Conservation (phyloP, 2,329 filamentous ascomycete genomes). For the Botrytis sinoallii region DNA sequence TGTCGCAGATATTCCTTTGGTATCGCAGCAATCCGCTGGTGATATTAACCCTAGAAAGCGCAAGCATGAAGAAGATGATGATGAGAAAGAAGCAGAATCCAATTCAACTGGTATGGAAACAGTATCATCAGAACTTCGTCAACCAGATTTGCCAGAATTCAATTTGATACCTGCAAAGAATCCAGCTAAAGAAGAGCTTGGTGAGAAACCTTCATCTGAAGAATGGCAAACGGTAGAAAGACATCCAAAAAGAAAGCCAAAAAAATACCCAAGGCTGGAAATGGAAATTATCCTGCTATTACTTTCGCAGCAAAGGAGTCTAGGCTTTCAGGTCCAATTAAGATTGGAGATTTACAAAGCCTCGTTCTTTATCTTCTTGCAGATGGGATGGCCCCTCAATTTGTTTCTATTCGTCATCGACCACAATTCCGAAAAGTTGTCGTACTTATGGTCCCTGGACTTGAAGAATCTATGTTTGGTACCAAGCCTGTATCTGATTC, state of each 20-base stretch:
- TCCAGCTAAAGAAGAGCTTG: conserved; percentile 24
- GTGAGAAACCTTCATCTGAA: conserved; percentile 7
- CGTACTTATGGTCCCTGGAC: conserved; percentile 83
- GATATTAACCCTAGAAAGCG: conserved; percentile 33
- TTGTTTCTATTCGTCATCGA: conserved; percentile 61
- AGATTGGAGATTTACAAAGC: conserved; percentile 60
- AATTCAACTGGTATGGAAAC: conserved; percentile 27
- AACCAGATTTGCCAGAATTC: conserved; percentile 37
- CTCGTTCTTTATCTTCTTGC: conserved; percentile 65
- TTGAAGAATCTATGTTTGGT: conserved; percentile 89
- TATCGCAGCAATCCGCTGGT: conserved; percentile 37
- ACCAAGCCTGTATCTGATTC: conserved; percentile 37
- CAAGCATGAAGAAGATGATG: conserved; percentile 30
- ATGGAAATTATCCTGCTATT: conserved; percentile 58
- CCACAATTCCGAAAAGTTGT: conserved; percentile 75
- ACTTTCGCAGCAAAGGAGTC: conserved; percentile 51
- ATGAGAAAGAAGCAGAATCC: conserved; percentile 8
- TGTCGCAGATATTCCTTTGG: conserved; percentile 6
- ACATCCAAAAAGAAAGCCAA: conserved; percentile 57
- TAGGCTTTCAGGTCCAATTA: conserved; percentile 59
- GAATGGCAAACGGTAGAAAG: conserved; percentile 54
- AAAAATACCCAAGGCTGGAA: conserved; percentile 55
- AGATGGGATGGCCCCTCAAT: conserved; percentile 62
- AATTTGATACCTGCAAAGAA: conserved; percentile 34
- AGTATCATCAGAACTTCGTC: conserved; percentile 29